phyloP scores from a whole-genome alignment of 2,329 filamentous ascomycete genomes.

The Nannizzia gypsea region DNA sequence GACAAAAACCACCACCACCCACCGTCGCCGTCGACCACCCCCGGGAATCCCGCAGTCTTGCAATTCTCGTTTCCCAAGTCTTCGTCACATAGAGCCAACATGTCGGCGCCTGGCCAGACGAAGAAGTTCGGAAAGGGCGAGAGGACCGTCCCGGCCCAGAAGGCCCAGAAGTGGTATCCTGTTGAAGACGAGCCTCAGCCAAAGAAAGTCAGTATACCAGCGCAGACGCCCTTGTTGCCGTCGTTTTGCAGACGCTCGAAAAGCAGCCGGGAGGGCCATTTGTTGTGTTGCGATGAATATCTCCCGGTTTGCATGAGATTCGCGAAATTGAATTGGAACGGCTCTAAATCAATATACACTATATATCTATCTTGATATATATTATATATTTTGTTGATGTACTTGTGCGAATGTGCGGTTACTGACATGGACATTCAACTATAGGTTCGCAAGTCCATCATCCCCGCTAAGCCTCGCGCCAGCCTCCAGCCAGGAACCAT shows the following conservation, averaged over 20 bases:
- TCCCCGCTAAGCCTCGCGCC: slow-evolving; percentile 73
- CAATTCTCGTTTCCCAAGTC: slow-evolving; percentile 23
- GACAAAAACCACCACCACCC: slow-evolving; percentile 17
- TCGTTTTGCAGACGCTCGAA: neutral
- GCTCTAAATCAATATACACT: neutral
- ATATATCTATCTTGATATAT: neutral
- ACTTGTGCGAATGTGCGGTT: neutral
- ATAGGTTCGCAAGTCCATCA: slow-evolving; percentile 89
- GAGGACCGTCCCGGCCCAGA: slow-evolving; percentile 75
- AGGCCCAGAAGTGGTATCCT: slow-evolving; percentile 99
- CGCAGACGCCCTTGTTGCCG: neutral
- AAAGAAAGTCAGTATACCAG: slow-evolving; percentile 75
- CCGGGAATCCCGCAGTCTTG: slow-evolving; percentile 20
- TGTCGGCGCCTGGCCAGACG: slow-evolving; percentile 47
- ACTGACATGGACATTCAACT: slow-evolving; percentile 8
- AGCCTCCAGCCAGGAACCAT: slow-evolving; percentile 89
- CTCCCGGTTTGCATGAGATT: neutral
- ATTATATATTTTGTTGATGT: neutral
- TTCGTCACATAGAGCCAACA: slow-evolving; percentile 38
- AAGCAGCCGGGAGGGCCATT: neutral
- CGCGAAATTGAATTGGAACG: neutral
- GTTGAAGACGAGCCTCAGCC: slow-evolving; percentile 77
- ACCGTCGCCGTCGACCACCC: slow-evolving; percentile 30
- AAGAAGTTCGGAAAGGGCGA: slow-evolving; percentile 98
- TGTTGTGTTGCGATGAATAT: neutral